Base-by-base conservation (phyloP, 2,329 filamentous ascomycete genomes). In the Aspergillus sp. region DNA sequence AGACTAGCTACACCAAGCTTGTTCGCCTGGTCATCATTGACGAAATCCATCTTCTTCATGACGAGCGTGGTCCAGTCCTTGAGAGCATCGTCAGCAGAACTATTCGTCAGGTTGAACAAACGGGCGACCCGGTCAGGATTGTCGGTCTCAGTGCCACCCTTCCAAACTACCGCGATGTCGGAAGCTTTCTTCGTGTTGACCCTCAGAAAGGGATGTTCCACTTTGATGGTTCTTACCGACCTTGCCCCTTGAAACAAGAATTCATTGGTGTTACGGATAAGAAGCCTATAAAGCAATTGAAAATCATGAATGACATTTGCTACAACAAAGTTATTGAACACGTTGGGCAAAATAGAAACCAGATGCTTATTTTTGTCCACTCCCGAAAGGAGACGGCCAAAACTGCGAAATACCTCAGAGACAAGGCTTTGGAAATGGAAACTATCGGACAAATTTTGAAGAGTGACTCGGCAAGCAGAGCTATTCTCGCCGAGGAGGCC, bases 291-390 rank as follows among this genome's bases (percentile, higher is more conserved):
- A 99, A 98, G 77, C 95, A 99, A 74, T 81, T 99, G 54, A 97
- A 98, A 82, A 96, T 90, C 1, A 99, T 99, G 95, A 99, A 99
- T 70, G 95, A 99, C 67, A 93, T 99, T 54, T 97, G 92, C 57
- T 99, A 99, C 75, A 96, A 88, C 63, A 99, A 99, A 75, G 93
- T 97, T 26, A 85, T 99, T 54, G 95, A 99, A 74, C 93, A 98
- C 71, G 93, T 97, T 30, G 95, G 95, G 6, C 88, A 89, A 58
- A 89, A 96, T 69, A 87, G 90, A 62, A 96, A 99, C 68, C 95
- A 99, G 74, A 97, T 99, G 93, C 85, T 99, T 39, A 96, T 99
- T 58, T 99, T 99, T 70, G 95, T 99, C 5, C 96, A 99, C 73
- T 99, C 96, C 36, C 85, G 95, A 67, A 99, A 99, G 71, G 96